Conservation (phyloP, 2,329 filamentous ascomycete species). For the Claviceps pazoutovae region DNA sequence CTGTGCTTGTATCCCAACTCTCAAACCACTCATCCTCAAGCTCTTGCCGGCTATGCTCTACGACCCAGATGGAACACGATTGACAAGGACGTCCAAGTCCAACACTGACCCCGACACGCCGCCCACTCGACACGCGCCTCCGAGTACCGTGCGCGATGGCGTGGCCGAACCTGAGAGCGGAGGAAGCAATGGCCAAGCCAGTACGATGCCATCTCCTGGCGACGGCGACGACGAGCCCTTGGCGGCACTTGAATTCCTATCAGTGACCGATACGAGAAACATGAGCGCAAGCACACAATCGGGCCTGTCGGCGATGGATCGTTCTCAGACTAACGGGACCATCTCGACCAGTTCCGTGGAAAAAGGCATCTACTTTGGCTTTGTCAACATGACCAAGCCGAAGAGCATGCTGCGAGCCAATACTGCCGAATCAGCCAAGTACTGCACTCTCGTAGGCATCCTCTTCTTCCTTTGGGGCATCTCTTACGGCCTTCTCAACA, state of each 20-base stretch:
- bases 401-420: slow-evolving; percentile 58
- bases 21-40: slow-evolving; percentile 70
- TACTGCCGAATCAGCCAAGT: slow-evolving; percentile 51
- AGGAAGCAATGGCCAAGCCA: background rate
- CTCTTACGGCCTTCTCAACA: slow-evolving; percentile 75
- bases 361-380: slow-evolving; percentile 54
- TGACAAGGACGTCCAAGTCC: slow-evolving; percentile 13
- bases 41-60: slow-evolving; percentile 43
- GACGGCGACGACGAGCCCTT: slow-evolving; percentile 16
- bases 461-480: slow-evolving; percentile 86
- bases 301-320: slow-evolving; percentile 1
- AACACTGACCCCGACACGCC: slow-evolving; percentile 18
- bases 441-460: slow-evolving; percentile 61
- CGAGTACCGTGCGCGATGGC: background rate
- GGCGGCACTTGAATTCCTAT: slow-evolving; percentile 32
- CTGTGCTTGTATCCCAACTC: slow-evolving; percentile 79
- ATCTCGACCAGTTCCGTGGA: slow-evolving; percentile 24
- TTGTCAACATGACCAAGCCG: slow-evolving; percentile 55
- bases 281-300: slow-evolving; percentile 7
- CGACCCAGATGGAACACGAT: slow-evolving; percentile 31
- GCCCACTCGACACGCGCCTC: slow-evolving; percentile 9
- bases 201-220: background rate
- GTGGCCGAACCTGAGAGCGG: background rate
- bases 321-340: slow-evolving; percentile 18
- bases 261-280: slow-evolving; percentile 23